Conservation (phyloP, 1,284 basidiomycete species). For the Marasmius sp. region DNA sequence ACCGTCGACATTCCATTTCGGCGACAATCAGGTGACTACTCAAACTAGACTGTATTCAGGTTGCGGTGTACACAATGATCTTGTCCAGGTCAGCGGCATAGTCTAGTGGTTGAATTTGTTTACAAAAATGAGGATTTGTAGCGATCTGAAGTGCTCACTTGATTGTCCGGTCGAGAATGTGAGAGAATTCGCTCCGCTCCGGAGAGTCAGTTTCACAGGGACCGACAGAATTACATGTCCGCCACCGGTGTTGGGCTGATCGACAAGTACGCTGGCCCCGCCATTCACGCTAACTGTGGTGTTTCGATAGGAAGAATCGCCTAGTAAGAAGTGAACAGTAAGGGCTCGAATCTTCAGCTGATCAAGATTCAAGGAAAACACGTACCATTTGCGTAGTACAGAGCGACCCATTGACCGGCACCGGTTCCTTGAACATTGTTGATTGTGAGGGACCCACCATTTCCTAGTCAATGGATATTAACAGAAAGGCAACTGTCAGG, state of each 20-base stretch:
- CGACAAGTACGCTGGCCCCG: constrained; percentile 47
- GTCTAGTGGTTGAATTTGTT: constrained; percentile 29
- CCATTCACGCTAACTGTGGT: constrained; percentile 65
- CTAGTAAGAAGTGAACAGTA: constrained; percentile 17
- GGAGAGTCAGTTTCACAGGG: constrained; percentile 52
- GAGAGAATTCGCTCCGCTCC: constrained; percentile 52
- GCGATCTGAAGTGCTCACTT: constrained; percentile 36
- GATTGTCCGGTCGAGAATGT: constrained; percentile 50
- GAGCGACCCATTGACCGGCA: constrained; percentile 53
- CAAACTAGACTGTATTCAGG: constrained; percentile 12
- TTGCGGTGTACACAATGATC: constrained; percentile 55
- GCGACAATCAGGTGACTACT: too few species aligned
- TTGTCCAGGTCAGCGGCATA: constrained; percentile 64
- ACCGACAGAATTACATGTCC: constrained; percentile 53
- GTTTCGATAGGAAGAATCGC: constrained; percentile 57
- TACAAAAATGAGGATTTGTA: neutral
- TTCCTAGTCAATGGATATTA: constrained; percentile 32
- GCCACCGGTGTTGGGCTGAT: constrained; percentile 59
- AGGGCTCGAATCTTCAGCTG: neutral
- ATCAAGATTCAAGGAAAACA: neutral
- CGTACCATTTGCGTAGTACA: constrained; percentile 57
- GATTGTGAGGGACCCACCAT: constrained; percentile 57
- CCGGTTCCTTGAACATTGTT: constrained; percentile 59
- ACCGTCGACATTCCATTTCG: too few species aligned
- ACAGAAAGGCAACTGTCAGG: neutral